A percentile compares a stretch with the other conserved stretches of the same genome.
Evolutionary conservation across 202 grass and related monocot species (phyloP).

Genomic region (Schoenoplectus tabernaemontani): DNA sequence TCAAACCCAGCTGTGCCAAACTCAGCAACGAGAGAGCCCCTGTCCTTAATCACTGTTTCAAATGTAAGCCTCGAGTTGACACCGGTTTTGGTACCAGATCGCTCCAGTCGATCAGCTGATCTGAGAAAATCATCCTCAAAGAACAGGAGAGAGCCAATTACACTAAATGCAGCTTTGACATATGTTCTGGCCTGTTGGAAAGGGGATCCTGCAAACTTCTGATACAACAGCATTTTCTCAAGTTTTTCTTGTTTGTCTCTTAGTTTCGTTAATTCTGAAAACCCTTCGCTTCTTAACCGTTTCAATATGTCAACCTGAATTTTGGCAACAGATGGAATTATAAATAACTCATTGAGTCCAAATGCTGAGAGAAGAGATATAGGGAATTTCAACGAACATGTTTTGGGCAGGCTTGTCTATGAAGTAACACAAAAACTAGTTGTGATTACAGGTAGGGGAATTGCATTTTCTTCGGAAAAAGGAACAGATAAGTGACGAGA

Average conservation of each 20-base stretch:
- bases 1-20: constrained; percentile 22
- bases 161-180: constrained; percentile 45
- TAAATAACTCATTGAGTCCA: neutral
- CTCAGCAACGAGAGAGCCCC: constrained; percentile 56
- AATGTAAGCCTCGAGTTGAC: constrained; percentile 51
- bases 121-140: constrained; percentile 32
- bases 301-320: constrained; percentile 54
- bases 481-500: neutral
- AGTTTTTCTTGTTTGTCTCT: constrained; percentile 49
- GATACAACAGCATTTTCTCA: constrained; percentile 35
- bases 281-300: constrained; percentile 43
- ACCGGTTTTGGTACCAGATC: constrained; percentile 34
- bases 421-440: neutral
- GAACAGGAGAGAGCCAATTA: constrained; percentile 38
- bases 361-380: neutral
- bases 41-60: constrained; percentile 45
- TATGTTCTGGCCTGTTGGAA: constrained; percentile 30
- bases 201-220: constrained; percentile 36
- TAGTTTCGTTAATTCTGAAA: constrained; percentile 49
- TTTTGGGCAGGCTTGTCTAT: neutral
- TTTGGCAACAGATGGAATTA: neutral
- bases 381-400: neutral
- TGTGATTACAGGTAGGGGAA: neutral
- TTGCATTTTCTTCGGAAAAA: neutral
- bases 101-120: constrained; percentile 27